These are phyloP conservation scores for Cercophora sp. DNA, from an alignment of 495 filamentous ascomycete species.

Conservation along the genomic window DNA sequence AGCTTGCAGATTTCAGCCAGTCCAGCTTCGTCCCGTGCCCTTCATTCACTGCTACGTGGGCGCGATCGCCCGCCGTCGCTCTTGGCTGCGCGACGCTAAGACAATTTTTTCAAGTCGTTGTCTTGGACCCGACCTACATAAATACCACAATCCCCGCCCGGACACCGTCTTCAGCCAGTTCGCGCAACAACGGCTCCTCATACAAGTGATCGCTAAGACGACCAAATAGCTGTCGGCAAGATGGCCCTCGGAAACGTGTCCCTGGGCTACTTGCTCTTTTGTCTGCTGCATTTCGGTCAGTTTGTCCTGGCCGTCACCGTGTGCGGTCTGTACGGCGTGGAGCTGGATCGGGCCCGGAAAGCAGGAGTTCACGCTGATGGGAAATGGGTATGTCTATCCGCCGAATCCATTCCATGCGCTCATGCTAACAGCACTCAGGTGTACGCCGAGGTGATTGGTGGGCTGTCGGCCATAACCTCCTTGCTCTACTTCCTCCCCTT, in stretches of 20 bases:
- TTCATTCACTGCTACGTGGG: background rate
- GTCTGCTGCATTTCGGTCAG: slow-evolving; percentile 62
- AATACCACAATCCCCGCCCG: background rate
- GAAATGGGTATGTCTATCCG: slow-evolving; percentile 62
- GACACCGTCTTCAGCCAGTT: background rate
- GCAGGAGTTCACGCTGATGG: slow-evolving; percentile 48
- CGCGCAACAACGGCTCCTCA: too few relatives aligned
- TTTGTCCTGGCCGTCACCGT: slow-evolving; percentile 72
- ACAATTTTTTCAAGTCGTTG: background rate
- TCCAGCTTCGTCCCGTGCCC: background rate
- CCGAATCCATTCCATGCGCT: too few relatives aligned
- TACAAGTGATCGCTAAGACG: too few relatives aligned
- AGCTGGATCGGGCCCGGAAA: slow-evolving; percentile 58
- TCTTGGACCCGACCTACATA: background rate
- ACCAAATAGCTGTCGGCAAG: too few relatives aligned
- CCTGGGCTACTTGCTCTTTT: slow-evolving; percentile 41
- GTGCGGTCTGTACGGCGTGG: slow-evolving; percentile 71
- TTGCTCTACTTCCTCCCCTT: slow-evolving; percentile 61
- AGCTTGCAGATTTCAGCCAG: background rate
- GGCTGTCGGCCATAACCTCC: slow-evolving; percentile 56
- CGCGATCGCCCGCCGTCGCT: background rate
- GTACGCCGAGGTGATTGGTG: slow-evolving; percentile 65
- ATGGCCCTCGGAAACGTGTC: slow-evolving; percentile 37
- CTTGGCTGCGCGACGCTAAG: slow-evolving; percentile 5
- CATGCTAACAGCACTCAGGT: slow-evolving; percentile 37